Evolutionary conservation across 1,284 basidiomycete species (phyloP).

Genomic region (Ceratobasidium sp.): DNA sequence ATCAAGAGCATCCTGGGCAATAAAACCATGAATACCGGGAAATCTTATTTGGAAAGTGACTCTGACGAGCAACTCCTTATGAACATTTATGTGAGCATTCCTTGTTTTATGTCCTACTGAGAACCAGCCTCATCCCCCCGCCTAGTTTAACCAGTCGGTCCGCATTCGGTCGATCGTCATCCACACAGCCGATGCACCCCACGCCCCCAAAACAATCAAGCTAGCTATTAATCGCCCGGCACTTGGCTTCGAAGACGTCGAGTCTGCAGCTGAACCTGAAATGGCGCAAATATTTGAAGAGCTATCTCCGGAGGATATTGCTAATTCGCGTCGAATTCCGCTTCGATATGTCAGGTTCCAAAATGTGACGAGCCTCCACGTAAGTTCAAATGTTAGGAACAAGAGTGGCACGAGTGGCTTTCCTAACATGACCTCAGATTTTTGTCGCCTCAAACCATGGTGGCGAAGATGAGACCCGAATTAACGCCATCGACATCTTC

Average conservation of each 20-base stretch:
- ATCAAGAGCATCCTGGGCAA: constrained; percentile 65
- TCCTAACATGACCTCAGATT: constrained; percentile 57
- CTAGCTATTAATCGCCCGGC: constrained; percentile 70
- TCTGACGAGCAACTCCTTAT: constrained; percentile 81
- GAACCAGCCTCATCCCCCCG: background rate
- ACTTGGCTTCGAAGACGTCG: constrained; percentile 73
- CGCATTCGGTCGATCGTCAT: constrained; percentile 75
- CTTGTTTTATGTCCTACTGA: background rate
- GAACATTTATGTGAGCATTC: constrained; percentile 64
- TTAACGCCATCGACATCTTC: constrained; percentile 78
- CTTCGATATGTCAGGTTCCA: constrained; percentile 83
- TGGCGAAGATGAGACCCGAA: constrained; percentile 74
- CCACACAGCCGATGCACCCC: constrained; percentile 56
- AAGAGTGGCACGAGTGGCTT: background rate
- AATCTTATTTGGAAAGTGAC: constrained; percentile 73
- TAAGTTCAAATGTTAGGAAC: constrained; percentile 50
- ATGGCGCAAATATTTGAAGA: constrained; percentile 63
- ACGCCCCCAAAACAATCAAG: constrained; percentile 72
- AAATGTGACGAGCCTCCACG: constrained; percentile 73
- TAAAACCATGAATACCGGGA: constrained; percentile 58
- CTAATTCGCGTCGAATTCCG: constrained; percentile 43
- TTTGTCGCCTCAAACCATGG: constrained; percentile 81
- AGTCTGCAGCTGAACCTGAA: constrained; percentile 58
- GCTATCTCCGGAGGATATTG: constrained; percentile 57
- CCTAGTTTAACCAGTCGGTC: constrained; percentile 80